These are phyloP conservation scores for Gigaspora rosea DNA, from an alignment of 192 early-diverging fungal genomes.

Conservation along the genomic window DNA sequence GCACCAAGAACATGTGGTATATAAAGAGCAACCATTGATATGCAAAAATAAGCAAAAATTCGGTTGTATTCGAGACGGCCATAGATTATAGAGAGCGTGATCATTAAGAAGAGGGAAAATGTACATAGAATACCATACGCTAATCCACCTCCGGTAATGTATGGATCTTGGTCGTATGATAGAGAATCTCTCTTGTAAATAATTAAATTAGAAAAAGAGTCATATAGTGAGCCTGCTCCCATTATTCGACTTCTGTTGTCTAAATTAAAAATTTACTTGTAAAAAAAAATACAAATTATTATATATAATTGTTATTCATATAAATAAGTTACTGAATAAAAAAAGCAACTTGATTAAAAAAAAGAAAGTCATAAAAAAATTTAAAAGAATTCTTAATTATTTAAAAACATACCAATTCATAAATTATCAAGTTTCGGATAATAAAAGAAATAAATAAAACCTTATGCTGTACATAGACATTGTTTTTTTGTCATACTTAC, in stretches of 20 bases:
- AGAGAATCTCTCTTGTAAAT: neutral
- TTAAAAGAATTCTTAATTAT: no score
- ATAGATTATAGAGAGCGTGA: conserved; percentile 7
- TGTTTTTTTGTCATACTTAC: no score
- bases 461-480: no score
- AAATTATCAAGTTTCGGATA: no score
- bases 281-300: no score
- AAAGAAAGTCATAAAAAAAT: no score
- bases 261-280: no score
- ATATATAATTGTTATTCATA: no score
- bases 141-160: conserved; percentile 4
- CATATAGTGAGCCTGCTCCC: neutral
- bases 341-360: no score
- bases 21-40: conserved; percentile 18
- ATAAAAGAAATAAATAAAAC: no score
- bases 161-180: neutral
- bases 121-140: conserved; percentile 1
- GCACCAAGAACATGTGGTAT: conserved; percentile 25
- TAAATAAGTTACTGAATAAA: no score
- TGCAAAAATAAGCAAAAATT: conserved; percentile 29
- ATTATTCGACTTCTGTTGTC: neutral
- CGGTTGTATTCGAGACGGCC: conserved; percentile 19
- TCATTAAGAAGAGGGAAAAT: conserved; percentile 17
- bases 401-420: no score
- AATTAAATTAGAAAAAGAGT: neutral